phyloP scores from a whole-genome alignment of 2,329 filamentous ascomycete genomes.

The Apiospora hydei region DNA sequence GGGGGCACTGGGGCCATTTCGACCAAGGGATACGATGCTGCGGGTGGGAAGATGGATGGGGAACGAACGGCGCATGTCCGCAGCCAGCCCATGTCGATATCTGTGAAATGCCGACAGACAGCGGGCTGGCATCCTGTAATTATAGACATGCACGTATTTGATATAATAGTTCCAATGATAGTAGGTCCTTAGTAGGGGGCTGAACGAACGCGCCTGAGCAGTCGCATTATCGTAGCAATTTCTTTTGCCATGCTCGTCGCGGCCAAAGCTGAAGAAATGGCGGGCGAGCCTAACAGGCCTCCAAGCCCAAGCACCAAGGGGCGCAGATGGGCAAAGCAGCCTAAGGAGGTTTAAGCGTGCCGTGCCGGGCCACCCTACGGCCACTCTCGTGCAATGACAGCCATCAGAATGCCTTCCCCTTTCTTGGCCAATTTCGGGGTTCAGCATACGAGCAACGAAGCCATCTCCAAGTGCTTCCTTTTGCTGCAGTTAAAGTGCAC shows the following conservation, averaged over 20 bases:
- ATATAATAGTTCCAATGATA: neutral
- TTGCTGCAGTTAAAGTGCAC: neutral
- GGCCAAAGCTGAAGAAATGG: neutral
- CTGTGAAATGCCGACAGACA: neutral
- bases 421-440: slow-evolving; percentile 5
- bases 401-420: neutral
- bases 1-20: neutral
- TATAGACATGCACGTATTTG: neutral
- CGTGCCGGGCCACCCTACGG: neutral
- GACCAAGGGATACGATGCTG: neutral
- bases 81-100: no score
- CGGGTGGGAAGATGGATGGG: neutral
- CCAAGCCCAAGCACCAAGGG: neutral
- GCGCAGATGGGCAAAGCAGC: neutral
- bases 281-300: neutral
- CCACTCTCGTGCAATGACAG: neutral
- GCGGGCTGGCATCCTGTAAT: neutral
- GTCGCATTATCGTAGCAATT: neutral
- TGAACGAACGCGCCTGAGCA: no score
- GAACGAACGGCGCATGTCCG: neutral
- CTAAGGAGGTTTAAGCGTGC: neutral
- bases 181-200: neutral
- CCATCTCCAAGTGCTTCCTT: neutral
- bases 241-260: neutral
- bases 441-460: neutral